phyloP scores from a whole-genome alignment of 2,329 filamentous ascomycete genomes.

The Coniochaeta sp. region DNA sequence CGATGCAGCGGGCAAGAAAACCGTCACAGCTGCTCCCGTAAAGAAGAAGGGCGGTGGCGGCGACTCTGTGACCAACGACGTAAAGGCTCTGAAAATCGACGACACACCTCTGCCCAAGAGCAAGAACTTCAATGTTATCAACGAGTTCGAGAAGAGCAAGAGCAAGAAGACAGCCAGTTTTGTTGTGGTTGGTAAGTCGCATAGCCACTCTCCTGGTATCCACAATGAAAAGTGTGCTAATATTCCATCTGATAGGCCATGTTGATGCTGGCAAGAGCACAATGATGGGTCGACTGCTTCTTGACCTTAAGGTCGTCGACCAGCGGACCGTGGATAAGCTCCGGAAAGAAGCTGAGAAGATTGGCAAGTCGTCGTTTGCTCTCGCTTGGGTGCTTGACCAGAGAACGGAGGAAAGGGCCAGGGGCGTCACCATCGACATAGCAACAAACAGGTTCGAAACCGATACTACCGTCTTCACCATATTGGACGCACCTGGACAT shows the following conservation, averaged over 20 bases:
- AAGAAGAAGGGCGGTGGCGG: constrained; percentile 30
- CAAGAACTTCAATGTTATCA: constrained; percentile 79
- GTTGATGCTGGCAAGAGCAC: constrained; percentile 98
- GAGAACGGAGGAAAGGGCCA: constrained; percentile 76
- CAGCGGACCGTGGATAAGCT: constrained; percentile 84
- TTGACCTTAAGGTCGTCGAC: constrained; percentile 83
- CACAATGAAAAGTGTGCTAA: background rate
- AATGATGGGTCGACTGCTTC: constrained; percentile 87
- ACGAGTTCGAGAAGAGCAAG: constrained; percentile 68
- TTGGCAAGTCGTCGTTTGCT: constrained; percentile 92
- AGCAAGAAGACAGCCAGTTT: constrained; percentile 81
- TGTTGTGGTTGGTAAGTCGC: constrained; percentile 62
- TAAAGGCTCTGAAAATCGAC: constrained; percentile 32
- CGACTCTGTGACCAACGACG: constrained; percentile 25
- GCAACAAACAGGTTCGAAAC: constrained; percentile 94
- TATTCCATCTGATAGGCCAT: constrained; percentile 42
- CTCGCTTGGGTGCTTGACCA: constrained; percentile 97
- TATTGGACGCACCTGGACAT: constrained; percentile 91
- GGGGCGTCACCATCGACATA: constrained; percentile 94
- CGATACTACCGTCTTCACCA: constrained; percentile 78
- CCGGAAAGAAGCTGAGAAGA: constrained; percentile 77
- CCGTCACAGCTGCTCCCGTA: constrained; percentile 20
- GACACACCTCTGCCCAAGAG: constrained; percentile 52
- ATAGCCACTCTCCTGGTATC: background rate
- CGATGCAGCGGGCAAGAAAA: constrained; percentile 42